These are phyloP conservation scores for Botrytis tulipae DNA, from an alignment of 2,329 filamentous ascomycete genomes.

Conservation along the genomic window DNA sequence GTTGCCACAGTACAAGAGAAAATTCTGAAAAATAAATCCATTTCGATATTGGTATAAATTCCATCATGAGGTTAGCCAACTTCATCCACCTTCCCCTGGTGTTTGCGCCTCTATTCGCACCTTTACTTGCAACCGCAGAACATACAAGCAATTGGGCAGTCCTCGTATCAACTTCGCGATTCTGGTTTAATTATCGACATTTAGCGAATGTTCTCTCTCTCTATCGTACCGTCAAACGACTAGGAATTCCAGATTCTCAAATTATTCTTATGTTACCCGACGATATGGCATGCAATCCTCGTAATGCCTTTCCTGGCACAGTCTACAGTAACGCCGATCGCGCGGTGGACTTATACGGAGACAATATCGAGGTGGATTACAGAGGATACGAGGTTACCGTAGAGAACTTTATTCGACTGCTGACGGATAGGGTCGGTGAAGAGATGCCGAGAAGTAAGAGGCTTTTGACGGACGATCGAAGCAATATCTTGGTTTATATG, in stretches of 20 bases:
- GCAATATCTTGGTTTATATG: constrained; percentile 99
- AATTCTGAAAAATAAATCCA: not conserved
- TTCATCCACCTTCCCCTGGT: constrained; percentile 44
- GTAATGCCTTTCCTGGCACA: constrained; percentile 95
- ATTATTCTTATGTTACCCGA: constrained; percentile 99
- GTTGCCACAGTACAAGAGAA: not conserved
- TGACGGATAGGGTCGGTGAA: constrained; percentile 91
- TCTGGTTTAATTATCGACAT: constrained; percentile 99
- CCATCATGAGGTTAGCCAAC: constrained; percentile 51
- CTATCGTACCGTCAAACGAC: constrained; percentile 95
- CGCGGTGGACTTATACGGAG: constrained; percentile 91
- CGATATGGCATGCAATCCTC: constrained; percentile 99
- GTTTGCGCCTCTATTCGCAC: constrained; percentile 48
- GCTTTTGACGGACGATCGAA: constrained; percentile 88
- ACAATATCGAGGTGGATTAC: constrained; percentile 99
- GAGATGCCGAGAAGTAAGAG: constrained; percentile 95
- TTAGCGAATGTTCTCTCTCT: constrained; percentile 96
- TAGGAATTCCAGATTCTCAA: constrained; percentile 96
- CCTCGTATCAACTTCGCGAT: constrained; percentile 95
- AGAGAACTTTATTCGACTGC: constrained; percentile 93
- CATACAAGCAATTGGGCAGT: constrained; percentile 99
- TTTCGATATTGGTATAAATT: not conserved
- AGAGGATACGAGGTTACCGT: constrained; percentile 97
- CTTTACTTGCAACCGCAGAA: constrained; percentile 51
- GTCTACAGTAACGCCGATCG: constrained; percentile 98